Evolutionary conservation across 108 stramenopile species (phyloP).

Genomic region (Mediolabrus comicus): DNA sequence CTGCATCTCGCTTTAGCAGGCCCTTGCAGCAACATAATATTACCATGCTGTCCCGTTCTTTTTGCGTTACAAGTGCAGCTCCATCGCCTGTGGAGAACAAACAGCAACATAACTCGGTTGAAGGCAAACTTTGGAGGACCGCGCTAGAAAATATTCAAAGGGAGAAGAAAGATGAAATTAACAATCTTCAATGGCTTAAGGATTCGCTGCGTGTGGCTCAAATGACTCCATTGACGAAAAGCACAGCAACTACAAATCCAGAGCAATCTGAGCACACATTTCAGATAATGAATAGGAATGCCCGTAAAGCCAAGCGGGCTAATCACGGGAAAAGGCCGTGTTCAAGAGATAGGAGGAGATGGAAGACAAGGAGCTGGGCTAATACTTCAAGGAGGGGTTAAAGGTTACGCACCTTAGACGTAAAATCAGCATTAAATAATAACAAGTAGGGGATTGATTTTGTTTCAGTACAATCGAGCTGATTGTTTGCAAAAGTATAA

Average conservation of each 20-base stretch:
- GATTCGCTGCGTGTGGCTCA: slow-evolving; percentile 30
- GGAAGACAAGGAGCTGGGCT: slow-evolving; percentile 45
- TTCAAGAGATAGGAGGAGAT: slow-evolving; percentile 57
- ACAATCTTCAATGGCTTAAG: slow-evolving; percentile 37
- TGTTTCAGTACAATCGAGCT: background rate
- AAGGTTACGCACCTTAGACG: background rate
- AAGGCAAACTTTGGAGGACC: slow-evolving; percentile 6
- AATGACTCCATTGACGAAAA: slow-evolving; percentile 1
- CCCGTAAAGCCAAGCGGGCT: slow-evolving; percentile 61
- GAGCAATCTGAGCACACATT: slow-evolving; percentile 19
- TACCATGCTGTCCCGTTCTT: background rate
- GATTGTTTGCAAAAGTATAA: background rate
- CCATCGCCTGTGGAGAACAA: background rate
- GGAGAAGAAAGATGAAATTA: slow-evolving; percentile 19
- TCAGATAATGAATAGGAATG: slow-evolving; percentile 69
- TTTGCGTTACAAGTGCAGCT: background rate
- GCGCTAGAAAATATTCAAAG: slow-evolving; percentile 21
- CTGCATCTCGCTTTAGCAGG: background rate
- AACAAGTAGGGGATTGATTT: background rate
- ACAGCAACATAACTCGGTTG: background rate
- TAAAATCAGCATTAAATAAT: background rate
- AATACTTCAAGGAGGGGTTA: slow-evolving; percentile 43
- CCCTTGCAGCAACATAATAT: background rate
- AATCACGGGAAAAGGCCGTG: slow-evolving; percentile 74
- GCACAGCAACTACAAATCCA: background rate